These are phyloP conservation scores for Colletotrichum australisinense DNA, from an alignment of 2,329 filamentous ascomycete genomes.

Conservation along the genomic window DNA sequence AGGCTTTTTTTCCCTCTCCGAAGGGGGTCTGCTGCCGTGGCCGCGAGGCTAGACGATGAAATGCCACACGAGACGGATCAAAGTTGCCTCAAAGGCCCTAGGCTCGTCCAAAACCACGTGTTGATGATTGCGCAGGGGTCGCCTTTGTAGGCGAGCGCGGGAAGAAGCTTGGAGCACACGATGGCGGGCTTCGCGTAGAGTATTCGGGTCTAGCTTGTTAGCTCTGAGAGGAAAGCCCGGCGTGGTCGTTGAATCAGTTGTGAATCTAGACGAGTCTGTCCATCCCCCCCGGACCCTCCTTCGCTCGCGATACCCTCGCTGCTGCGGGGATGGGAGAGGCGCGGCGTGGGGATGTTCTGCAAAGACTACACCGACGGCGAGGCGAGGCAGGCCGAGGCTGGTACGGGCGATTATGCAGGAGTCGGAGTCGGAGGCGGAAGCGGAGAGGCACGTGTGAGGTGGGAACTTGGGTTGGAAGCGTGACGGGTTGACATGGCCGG, in stretches of 20 bases:
- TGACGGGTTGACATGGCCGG: neutral
- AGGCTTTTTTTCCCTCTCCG: neutral
- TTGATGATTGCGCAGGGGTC: slow-evolving; percentile 4
- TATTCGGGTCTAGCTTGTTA: neutral
- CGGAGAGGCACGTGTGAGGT: neutral
- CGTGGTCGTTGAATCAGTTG: neutral
- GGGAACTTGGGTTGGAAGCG: neutral
- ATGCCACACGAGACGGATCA: slow-evolving; percentile 12
- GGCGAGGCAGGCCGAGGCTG: neutral
- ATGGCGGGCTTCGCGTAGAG: neutral
- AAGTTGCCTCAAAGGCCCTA: slow-evolving; percentile 5
- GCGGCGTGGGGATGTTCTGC: neutral
- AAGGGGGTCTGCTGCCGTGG: neutral
- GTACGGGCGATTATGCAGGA: neutral
- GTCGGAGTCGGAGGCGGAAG: slow-evolving; percentile 11
- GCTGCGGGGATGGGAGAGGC: neutral
- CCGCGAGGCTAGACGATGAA: neutral
- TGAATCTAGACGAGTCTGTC: neutral
- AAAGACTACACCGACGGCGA: neutral
- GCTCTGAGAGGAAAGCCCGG: neutral
- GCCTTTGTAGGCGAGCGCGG: neutral
- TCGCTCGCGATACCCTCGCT: neutral
- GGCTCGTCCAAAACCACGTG: slow-evolving; percentile 28
- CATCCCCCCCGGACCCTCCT: neutral
- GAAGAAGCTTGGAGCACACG: neutral